Base-by-base conservation (phyloP, 208 protist genomes). In the Leishmania mexicana region DNA sequence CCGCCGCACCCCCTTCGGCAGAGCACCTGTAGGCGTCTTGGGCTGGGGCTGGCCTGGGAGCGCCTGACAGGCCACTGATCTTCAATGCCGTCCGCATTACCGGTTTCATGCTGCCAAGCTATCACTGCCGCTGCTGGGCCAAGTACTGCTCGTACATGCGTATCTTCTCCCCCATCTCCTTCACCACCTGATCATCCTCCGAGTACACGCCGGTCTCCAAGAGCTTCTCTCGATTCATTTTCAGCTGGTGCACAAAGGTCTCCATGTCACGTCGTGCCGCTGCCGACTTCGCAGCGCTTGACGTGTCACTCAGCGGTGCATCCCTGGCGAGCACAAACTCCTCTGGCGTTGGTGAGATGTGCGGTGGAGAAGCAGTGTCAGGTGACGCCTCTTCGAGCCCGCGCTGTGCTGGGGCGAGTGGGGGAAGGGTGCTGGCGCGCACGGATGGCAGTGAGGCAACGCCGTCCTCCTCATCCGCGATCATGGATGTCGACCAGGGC, bases 151-250 rank as follows among this genome's bases (percentile, higher is more conserved):
- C 95, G 76, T 98, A 98, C n/a, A 95, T 75, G 28, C 76, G 78
- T 73, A 98, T 96, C 81, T 98, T 98, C 58, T 96, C 89, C 11
- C 76, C 86, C 95, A 98, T 98, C 81, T 97, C 93, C 58, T 62
- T 73, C 51, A 98, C 80, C 57, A 98, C 87, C 17, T 81, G 68
- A 62, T 97, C 87, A 38, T 81, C 67, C 81, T 90, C 85, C 28
- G 54, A 65, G 88, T 98, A 98, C 78, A 96, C 95, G 17, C 93
- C 92, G 0, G 95, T 96, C 54, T 96, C 93, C 17, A 96, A 80
- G 54, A 98, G 85, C 83, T 94, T 92, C 65, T 92, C 82, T 1
- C 91, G 90, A 72, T 97, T 98, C 75, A 87, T 75, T 77, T 91
- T 89, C 75, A 98, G 82, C 83, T 97, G 93, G 42, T 87, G 81